These are phyloP conservation scores for Naegleria gruberi DNA, from an alignment of 208 protist genomes.

Conservation along the genomic window DNA sequence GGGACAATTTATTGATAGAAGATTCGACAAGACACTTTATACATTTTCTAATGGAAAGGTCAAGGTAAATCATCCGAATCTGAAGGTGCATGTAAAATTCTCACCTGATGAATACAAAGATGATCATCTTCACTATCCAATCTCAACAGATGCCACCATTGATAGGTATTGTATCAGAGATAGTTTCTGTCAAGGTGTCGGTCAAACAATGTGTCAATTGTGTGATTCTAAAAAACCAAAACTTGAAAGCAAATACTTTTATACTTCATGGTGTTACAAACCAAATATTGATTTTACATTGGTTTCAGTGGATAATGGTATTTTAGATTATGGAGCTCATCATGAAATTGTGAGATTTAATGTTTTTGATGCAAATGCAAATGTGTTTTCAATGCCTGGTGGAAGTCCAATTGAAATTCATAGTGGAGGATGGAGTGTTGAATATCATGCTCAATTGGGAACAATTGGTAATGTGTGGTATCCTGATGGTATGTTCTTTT, in stretches of 20 bases:
- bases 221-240: background rate
- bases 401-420: background rate
- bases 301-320: background rate
- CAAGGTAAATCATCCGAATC: background rate
- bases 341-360: background rate
- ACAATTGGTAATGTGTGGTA: background rate
- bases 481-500: background rate
- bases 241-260: background rate
- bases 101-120: background rate
- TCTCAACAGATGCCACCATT: background rate
- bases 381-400: background rate
- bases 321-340: background rate
- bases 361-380: background rate
- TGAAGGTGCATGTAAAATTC: background rate
- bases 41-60: too few species aligned
- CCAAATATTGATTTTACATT: background rate
- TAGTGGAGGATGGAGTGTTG: background rate
- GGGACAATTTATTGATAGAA: too few species aligned
- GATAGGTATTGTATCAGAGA: background rate
- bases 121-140: background rate
- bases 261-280: background rate
- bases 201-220: background rate
- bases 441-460: background rate
- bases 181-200: background rate
- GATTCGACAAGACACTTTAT: too few species aligned